Percentiles rank a stretch among this genome's conserved stretches.
Evolutionary conservation across 495 filamentous ascomycete species (phyloP).

Genomic region (Neurospora pannonica): DNA sequence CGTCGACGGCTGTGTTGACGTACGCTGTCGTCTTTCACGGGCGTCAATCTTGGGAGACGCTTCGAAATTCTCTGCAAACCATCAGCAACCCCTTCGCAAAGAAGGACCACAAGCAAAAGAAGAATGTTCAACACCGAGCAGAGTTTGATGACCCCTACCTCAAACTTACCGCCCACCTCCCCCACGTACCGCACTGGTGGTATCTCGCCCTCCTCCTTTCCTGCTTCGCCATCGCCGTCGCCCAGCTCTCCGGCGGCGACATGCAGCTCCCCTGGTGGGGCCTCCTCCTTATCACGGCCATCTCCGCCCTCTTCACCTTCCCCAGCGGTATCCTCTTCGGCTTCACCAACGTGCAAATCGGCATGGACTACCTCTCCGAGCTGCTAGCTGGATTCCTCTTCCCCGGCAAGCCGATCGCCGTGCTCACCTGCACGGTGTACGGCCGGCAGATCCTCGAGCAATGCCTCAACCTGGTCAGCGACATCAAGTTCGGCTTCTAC

Average conservation of each 20-base stretch:
- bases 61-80: background rate
- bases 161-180: background rate
- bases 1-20: background rate
- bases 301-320: conserved; percentile 14
- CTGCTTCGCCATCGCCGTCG: conserved; percentile 37
- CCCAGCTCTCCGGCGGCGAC: conserved; percentile 33
- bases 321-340: conserved; percentile 20
- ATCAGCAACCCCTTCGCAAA: background rate
- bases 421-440: conserved; percentile 15
- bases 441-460: conserved; percentile 20
- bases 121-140: background rate
- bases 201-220: conserved; percentile 23
- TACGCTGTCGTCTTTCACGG: background rate
- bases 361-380: conserved; percentile 17
- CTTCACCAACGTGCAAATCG: conserved; percentile 17
- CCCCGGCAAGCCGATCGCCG: conserved; percentile 17
- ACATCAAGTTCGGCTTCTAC: conserved; percentile 24
- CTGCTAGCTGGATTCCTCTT: conserved; percentile 21
- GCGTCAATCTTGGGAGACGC: background rate
- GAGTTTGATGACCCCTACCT: background rate
- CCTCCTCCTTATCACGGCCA: conserved; percentile 34
- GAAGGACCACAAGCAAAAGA: background rate
- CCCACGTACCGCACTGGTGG: background rate
- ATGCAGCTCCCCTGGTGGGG: conserved; percentile 46
- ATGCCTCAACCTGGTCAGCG: conserved; percentile 19